Conservation (phyloP, 164 flowering plant genomes). For the Santalum album region DNA sequence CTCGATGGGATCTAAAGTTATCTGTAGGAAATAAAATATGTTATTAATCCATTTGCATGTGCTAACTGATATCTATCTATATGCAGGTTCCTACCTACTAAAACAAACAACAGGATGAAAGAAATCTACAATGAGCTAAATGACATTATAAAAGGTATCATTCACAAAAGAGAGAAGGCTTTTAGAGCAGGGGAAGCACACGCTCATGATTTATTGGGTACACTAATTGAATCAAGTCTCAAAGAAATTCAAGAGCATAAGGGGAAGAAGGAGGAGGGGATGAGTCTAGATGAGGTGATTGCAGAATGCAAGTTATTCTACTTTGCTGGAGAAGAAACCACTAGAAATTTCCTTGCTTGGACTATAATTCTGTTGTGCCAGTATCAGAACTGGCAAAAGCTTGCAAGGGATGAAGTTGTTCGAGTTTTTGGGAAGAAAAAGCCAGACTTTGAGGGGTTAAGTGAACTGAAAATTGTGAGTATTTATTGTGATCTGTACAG, state of each 20-base stretch:
- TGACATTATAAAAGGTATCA: constrained; percentile 5
- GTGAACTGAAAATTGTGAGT: constrained; percentile 18
- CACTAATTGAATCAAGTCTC: constrained; percentile 14
- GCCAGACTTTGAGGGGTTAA: constrained; percentile 17
- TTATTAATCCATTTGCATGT: too few species aligned
- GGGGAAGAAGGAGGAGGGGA: constrained; percentile 3
- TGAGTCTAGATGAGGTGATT: constrained; percentile 18
- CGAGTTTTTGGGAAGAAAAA: constrained; percentile 7
- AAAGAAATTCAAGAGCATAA: constrained; percentile 10
- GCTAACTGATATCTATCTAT: too few species aligned
- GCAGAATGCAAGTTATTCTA: constrained; percentile 26
- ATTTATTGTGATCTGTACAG: background rate
- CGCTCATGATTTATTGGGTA: constrained; percentile 13
- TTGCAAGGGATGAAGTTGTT: constrained; percentile 20
- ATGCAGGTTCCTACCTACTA: constrained; percentile 18
- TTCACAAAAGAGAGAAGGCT: constrained; percentile 10
- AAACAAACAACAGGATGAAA: constrained; percentile 10
- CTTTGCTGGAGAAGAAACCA: constrained; percentile 22
- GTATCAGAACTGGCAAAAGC: constrained; percentile 22
- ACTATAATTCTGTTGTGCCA: constrained; percentile 18
- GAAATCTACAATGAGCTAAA: constrained; percentile 9
- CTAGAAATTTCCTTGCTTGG: constrained; percentile 16
- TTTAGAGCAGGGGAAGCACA: constrained; percentile 4
- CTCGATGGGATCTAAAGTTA: too few species aligned
- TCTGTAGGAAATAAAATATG: too few species aligned